phyloP scores from a whole-genome alignment of 2,329 filamentous ascomycete genomes.

The Epichloe hybrida region DNA sequence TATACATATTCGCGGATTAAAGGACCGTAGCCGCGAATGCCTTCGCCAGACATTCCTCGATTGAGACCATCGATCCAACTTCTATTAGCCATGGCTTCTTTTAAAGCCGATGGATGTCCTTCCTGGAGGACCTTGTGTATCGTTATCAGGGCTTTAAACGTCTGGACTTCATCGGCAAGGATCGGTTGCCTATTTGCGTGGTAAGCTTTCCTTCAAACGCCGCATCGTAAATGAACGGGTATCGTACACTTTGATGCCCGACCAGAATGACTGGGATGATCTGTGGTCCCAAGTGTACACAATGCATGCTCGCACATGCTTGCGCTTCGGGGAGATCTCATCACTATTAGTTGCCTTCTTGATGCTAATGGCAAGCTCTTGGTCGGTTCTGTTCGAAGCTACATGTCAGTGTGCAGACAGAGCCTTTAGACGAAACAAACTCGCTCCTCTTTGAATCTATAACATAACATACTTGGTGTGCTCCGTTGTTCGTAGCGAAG shows the following conservation, averaged over 20 bases:
- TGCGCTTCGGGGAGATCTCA: conserved; percentile 58
- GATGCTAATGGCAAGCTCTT: conserved; percentile 57
- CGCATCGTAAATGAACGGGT: not conserved
- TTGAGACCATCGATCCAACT: conserved; percentile 89
- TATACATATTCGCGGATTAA: conserved; percentile 95
- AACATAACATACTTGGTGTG: conserved; percentile 21
- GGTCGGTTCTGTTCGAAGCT: conserved; percentile 40
- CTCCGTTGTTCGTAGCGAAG: conserved; percentile 20
- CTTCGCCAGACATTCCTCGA: conserved; percentile 69
- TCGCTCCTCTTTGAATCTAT: not conserved
- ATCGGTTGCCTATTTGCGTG: conserved; percentile 64
- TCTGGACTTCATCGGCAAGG: conserved; percentile 94
- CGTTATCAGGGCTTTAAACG: conserved; percentile 95
- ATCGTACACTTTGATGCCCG: conserved; percentile 92
- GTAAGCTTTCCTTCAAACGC: not conserved
- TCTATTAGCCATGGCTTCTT: conserved; percentile 78
- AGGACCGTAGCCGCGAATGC: conserved; percentile 77
- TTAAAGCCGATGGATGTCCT: conserved; percentile 75
- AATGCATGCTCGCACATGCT: conserved; percentile 96
- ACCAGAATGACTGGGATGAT: conserved; percentile 89
- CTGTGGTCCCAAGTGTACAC: conserved; percentile 99
- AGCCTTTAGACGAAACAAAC: not conserved
- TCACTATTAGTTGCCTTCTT: conserved; percentile 56
- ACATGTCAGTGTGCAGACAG: not conserved
- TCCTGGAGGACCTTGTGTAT: conserved; percentile 97